Evolutionary conservation across 768 basidiomycete genomes (phyloP).

Genomic region (Albatrellus ellisii): DNA sequence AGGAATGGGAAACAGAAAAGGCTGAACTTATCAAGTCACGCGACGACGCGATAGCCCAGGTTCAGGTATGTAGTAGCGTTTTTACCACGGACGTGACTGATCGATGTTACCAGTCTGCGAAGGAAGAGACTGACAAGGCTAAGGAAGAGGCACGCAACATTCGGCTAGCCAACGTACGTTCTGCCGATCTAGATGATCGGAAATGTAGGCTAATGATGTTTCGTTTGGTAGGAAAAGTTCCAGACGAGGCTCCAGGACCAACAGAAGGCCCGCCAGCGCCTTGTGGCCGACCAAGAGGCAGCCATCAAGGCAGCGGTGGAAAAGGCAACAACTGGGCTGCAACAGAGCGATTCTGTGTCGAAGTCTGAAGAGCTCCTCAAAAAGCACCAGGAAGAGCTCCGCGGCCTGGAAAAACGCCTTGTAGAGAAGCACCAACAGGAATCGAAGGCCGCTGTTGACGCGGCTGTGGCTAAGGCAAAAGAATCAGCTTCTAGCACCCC

Average conservation of each 20-base stretch:
- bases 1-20: conserved; percentile 47
- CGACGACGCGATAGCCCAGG: conserved; percentile 43
- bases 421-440: conserved; percentile 39
- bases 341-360: conserved; percentile 16
- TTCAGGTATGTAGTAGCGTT: conserved; percentile 39
- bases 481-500: conserved; percentile 13
- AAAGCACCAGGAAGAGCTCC: conserved; percentile 49
- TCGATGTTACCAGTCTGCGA: conserved; percentile 9
- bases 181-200: background rate
- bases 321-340: conserved; percentile 36
- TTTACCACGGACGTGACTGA: background rate
- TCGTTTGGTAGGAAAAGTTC: conserved; percentile 36
- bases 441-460: conserved; percentile 31
- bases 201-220: background rate
- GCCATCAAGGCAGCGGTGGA: conserved; percentile 46
- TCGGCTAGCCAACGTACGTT: conserved; percentile 14
- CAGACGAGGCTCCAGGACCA: conserved; percentile 30
- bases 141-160: conserved; percentile 15
- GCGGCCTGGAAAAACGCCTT: conserved; percentile 38
- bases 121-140: conserved; percentile 15
- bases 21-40: conserved; percentile 40
- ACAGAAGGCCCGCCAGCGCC: conserved; percentile 38
- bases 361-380: conserved; percentile 28
- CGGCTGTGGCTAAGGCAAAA: conserved; percentile 23
- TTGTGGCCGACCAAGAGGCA: conserved; percentile 33